Percentiles rank a stretch among this genome's conserved stretches.
phyloP scores from a whole-genome alignment of 257 asterid genomes.

The Leptodermis oblonga region DNA sequence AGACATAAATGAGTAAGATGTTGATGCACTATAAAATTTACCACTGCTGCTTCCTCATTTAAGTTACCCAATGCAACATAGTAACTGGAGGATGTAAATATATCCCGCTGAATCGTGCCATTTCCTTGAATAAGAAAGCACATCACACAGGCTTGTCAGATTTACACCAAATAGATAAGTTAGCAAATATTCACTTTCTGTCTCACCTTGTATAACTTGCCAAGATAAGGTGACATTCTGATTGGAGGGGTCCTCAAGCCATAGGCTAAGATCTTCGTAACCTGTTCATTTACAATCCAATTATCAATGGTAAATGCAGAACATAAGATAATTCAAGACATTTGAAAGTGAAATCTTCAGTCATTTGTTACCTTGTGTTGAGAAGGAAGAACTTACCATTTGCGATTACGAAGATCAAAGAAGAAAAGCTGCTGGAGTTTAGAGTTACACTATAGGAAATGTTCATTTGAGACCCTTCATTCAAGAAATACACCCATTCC shows the following conservation, averaged over 20 bases:
- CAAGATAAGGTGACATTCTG: slow-evolving; percentile 53
- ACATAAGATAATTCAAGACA: background rate
- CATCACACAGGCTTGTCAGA: slow-evolving; percentile 18
- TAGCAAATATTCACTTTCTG: slow-evolving; percentile 6
- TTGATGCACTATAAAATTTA: slow-evolving; percentile 25
- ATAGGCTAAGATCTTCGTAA: slow-evolving; percentile 43
- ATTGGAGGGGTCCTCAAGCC: slow-evolving; percentile 75
- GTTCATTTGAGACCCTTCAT: slow-evolving; percentile 68
- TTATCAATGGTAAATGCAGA: slow-evolving; percentile 24
- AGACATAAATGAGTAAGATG: background rate
- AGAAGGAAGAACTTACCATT: slow-evolving; percentile 47
- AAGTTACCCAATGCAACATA: slow-evolving; percentile 72
- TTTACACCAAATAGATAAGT: background rate
- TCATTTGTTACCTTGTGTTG: background rate
- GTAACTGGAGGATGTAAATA: slow-evolving; percentile 50
- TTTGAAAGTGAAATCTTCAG: background rate
- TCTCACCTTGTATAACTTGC: slow-evolving; percentile 67
- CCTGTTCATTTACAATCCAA: slow-evolving; percentile 40
- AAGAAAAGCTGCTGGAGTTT: slow-evolving; percentile 35
- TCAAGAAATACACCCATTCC: slow-evolving; percentile 77
- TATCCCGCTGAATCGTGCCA: slow-evolving; percentile 50
- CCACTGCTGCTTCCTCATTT: slow-evolving; percentile 49
- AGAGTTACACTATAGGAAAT: slow-evolving; percentile 50
- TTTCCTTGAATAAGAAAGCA: slow-evolving; percentile 39
- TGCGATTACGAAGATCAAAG: slow-evolving; percentile 57